These are phyloP conservation scores for Phytophthora cactorum DNA, from an alignment of 352 stramenopile species.

Conservation along the genomic window DNA sequence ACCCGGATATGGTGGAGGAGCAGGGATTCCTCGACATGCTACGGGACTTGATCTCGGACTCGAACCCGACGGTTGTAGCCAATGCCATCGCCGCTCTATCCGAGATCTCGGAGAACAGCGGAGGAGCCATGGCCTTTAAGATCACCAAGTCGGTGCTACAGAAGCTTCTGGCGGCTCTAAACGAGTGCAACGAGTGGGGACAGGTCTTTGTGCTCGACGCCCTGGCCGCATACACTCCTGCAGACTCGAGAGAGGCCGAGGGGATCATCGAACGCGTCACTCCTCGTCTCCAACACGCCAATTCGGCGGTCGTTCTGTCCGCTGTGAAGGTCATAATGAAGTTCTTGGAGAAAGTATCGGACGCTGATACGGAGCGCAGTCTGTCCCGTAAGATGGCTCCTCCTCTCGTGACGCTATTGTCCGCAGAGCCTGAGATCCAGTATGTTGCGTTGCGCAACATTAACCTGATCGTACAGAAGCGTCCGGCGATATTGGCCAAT, in stretches of 20 bases:
- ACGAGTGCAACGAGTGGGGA: slow-evolving; percentile 99
- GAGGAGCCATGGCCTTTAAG: slow-evolving; percentile 86
- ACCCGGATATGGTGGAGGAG: slow-evolving; percentile 96
- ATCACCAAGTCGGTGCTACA: slow-evolving; percentile 97
- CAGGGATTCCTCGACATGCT: slow-evolving; percentile 96
- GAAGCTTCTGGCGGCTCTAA: slow-evolving; percentile 98
- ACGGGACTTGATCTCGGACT: slow-evolving; percentile 98
- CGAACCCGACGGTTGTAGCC: slow-evolving; percentile 98
- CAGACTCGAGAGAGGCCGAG: slow-evolving; percentile 96
- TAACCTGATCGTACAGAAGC: slow-evolving; percentile 99
- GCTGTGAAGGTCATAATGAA: slow-evolving; percentile 97
- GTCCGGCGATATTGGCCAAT: slow-evolving; percentile 95
- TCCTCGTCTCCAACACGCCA: slow-evolving; percentile 97
- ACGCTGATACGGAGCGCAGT: slow-evolving; percentile 91
- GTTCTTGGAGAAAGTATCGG: slow-evolving; percentile 97
- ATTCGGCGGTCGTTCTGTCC: slow-evolving; percentile 98
- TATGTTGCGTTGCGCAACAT: slow-evolving; percentile 99
- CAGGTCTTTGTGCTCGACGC: slow-evolving; percentile 99
- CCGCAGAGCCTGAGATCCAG: slow-evolving; percentile 98
- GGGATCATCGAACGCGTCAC: slow-evolving; percentile 99
- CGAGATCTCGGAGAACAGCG: slow-evolving; percentile 97
- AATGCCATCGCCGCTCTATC: slow-evolving; percentile 98
- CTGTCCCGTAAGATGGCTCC: slow-evolving; percentile 96
- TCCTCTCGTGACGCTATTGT: slow-evolving; percentile 98
- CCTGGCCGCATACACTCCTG: slow-evolving; percentile 95